Evolutionary conservation across 257 asterid species (phyloP).

Genomic region (Salvia splendens): DNA sequence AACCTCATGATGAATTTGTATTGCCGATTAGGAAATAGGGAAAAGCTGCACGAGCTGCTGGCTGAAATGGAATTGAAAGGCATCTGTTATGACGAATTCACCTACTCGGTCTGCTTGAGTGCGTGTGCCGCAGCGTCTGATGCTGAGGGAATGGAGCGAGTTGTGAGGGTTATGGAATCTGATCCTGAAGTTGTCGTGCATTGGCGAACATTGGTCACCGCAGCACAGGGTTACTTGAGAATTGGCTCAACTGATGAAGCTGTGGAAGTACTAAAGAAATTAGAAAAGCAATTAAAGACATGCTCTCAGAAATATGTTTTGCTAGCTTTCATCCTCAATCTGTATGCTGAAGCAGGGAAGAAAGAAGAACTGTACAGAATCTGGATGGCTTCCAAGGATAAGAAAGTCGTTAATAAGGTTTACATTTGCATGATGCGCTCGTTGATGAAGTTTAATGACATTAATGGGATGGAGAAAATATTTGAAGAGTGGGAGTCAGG

Average conservation of each 20-base stretch:
- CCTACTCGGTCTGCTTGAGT: constrained; percentile 44
- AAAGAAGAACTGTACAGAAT: constrained; percentile 48
- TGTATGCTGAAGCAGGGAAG: constrained; percentile 59
- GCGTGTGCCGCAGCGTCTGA: constrained; percentile 57
- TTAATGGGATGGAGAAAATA: constrained; percentile 54
- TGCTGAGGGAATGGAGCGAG: constrained; percentile 53
- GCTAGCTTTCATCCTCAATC: constrained; percentile 39
- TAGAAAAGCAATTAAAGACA: constrained; percentile 40
- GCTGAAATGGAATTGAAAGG: constrained; percentile 61
- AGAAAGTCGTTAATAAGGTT: constrained; percentile 45
- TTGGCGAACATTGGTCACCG: constrained; percentile 43
- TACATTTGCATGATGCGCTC: constrained; percentile 61
- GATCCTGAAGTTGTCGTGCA: constrained; percentile 30
- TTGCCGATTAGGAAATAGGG: constrained; percentile 40
- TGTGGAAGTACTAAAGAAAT: constrained; percentile 38
- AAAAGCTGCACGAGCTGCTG: constrained; percentile 45
- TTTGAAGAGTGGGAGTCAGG: constrained; percentile 62
- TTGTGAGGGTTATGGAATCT: constrained; percentile 47
- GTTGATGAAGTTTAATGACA: constrained; percentile 49
- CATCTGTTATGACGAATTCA: constrained; percentile 44
- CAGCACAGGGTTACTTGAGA: constrained; percentile 51
- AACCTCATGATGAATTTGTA: constrained; percentile 68
- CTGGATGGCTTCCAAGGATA: constrained; percentile 54
- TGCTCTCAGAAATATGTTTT: constrained; percentile 14
- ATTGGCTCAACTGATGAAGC: constrained; percentile 54